Base-by-base conservation (phyloP, 805 yeast species). In the Scheffersomyces lignosus region DNA sequence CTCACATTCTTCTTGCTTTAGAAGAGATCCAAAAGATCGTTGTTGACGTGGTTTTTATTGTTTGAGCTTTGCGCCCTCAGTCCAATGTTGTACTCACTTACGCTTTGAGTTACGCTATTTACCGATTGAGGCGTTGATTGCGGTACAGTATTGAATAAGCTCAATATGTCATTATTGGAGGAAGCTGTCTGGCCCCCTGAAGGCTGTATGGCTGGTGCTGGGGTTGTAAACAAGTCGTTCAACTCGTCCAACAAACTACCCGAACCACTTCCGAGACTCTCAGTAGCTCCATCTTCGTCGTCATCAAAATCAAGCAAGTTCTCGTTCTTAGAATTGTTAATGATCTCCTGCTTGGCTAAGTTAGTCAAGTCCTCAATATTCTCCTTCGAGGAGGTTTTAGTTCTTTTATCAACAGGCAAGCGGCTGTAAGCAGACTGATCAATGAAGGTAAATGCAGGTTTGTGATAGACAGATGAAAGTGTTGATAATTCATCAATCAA, bases 281-380 rank as follows among this genome's bases (percentile, higher is more conserved):
- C 41, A 7, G 27, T 39, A 12, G 45, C 43, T 7, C 38, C 45
- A 25, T 38, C 46, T 14, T 66, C 77, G 31, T 80, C 87, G 42
- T 81, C 87, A 51, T 84, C 96, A 46, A 91, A 81, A 58, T 91
- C 96, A 34, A 91, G 75, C 47, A 93, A 70, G 49, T 87, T 87
- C 49, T 88, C 96, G 31, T 83, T 81, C 49, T 81, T 80, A 18
- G 74, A 76, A 31, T 75, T 77, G 38, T 70, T 73, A 31, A 80
- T 77, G 39, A 83, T 78, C 52, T 88, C 96, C 40, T 79, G 80
- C 47, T 78, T 81, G 8, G 96, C 96, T 48, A 83, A 64, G 43
- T 77, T 79, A 47, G 80, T 81, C 58, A 87, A 77, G 56, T 90
- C 97, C 47, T 85, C 88, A 32, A 90, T 70, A 20, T 55, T 48